Evolutionary conservation across 805 yeast genomes (phyloP).

Genomic region (Ascoidea tarda): DNA sequence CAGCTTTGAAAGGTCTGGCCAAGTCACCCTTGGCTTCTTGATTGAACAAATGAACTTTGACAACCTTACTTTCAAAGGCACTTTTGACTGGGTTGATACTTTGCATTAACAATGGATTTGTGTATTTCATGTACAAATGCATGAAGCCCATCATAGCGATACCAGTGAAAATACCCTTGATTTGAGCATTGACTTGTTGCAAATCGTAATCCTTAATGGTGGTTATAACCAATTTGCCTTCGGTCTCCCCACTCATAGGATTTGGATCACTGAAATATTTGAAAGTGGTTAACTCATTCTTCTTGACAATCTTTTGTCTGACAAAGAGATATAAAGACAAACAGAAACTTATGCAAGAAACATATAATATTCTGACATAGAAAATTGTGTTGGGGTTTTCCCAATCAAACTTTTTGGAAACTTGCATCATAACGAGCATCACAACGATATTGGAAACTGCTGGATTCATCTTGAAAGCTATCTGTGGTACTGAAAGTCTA

Average conservation of each 20-base stretch:
- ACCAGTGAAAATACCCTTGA: conserved; percentile 77
- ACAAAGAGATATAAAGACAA: conserved; percentile 54
- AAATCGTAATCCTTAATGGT: conserved; percentile 93
- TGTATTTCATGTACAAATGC: conserved; percentile 95
- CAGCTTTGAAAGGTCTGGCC: conserved; percentile 92
- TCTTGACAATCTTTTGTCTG: conserved; percentile 42
- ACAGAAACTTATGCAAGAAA: conserved; percentile 49
- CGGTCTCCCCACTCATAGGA: conserved; percentile 64
- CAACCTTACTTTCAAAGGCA: conserved; percentile 81
- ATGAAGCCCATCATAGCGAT: conserved; percentile 96
- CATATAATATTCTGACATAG: conserved; percentile 64
- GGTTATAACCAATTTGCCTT: conserved; percentile 65
- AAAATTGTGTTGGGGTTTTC: conserved; percentile 66
- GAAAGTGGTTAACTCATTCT: conserved; percentile 84
- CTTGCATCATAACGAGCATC: conserved; percentile 96
- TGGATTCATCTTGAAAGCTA: conserved; percentile 50
- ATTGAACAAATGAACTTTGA: conserved; percentile 80
- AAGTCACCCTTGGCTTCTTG: conserved; percentile 76
- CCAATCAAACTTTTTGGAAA: conserved; percentile 75
- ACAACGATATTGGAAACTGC: conserved; percentile 73
- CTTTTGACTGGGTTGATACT: conserved; percentile 80
- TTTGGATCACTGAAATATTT: conserved; percentile 82
- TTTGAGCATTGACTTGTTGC: conserved; percentile 64
- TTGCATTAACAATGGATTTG: conserved; percentile 95
- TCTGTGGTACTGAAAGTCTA: no score